Conservation (phyloP, 1,284 basidiomycete species). For the Pseudozyma sp. region DNA sequence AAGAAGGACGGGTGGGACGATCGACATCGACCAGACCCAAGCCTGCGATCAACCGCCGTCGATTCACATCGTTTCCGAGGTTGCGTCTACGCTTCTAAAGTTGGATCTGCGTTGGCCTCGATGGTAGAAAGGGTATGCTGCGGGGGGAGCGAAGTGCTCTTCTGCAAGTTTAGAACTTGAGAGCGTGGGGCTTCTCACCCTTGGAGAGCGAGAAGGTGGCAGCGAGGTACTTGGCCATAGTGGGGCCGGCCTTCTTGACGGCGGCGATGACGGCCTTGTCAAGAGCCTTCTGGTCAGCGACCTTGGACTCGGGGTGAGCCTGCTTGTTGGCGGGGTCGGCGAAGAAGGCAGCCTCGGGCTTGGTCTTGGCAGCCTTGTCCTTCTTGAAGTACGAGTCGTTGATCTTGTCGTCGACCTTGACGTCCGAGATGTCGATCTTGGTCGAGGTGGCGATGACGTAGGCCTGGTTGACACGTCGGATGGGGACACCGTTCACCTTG, state of each 20-base stretch:
- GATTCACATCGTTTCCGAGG: background rate
- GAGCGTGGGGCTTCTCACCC: conserved; percentile 87
- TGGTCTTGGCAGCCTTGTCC: conserved; percentile 77
- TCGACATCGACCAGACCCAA: conserved; percentile 31
- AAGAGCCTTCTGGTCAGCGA: conserved; percentile 88
- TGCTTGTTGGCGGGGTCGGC: conserved; percentile 94
- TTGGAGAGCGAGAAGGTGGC: conserved; percentile 94
- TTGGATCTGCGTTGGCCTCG: background rate
- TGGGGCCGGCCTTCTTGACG: conserved; percentile 87
- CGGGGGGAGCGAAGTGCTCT: background rate
- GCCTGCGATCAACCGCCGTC: conserved; percentile 16
- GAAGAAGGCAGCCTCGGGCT: conserved; percentile 95
- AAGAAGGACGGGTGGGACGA: conserved; percentile 10
- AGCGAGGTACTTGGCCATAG: conserved; percentile 92
- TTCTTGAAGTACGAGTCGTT: conserved; percentile 88
- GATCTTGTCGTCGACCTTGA: conserved; percentile 81
- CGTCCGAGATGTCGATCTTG: conserved; percentile 84
- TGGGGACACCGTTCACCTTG: conserved; percentile 98
- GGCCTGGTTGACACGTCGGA: conserved; percentile 97
- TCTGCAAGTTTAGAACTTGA: conserved; percentile 77
- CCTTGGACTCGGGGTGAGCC: conserved; percentile 87
- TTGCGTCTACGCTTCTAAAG: background rate
- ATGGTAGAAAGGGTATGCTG: conserved; percentile 18
- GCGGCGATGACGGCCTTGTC: conserved; percentile 86
- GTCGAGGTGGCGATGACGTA: conserved; percentile 99